Evolutionary conservation across 495 filamentous ascomycete genomes (phyloP).

Genomic region (Aspergillus nanangensis): DNA sequence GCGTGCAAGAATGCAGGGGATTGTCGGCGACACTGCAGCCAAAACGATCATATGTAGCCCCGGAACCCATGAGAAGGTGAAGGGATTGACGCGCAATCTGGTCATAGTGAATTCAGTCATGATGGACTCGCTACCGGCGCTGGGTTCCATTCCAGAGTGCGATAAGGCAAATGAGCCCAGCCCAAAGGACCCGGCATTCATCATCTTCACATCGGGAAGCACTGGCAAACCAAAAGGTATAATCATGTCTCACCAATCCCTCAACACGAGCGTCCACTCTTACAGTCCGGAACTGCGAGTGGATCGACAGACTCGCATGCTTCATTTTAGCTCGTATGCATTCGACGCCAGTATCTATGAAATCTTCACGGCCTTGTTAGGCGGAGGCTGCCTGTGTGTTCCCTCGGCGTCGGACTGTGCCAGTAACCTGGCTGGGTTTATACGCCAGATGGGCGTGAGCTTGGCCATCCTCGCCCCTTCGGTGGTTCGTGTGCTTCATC

Average conservation of each 20-base stretch:
- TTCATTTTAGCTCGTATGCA: constrained; percentile 57
- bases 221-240: constrained; percentile 42
- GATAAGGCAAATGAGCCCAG: neutral
- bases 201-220: constrained; percentile 36
- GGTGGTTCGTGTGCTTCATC: constrained; percentile 15
- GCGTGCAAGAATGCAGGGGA: constrained; percentile 18
- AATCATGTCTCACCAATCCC: constrained; percentile 31
- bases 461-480: constrained; percentile 22
- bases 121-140: neutral
- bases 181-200: constrained; percentile 5
- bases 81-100: neutral
- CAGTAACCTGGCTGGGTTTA: constrained; percentile 18
- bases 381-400: constrained; percentile 31
- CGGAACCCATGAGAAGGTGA: neutral
- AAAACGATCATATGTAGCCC: constrained; percentile 17
- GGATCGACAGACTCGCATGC: constrained; percentile 27
- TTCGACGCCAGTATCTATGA: constrained; percentile 54
- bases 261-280: constrained; percentile 12
- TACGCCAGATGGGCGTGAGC: constrained; percentile 15
- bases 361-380: constrained; percentile 46
- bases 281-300: constrained; percentile 2
- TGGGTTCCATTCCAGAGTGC: neutral
- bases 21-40: constrained; percentile 15
- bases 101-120: neutral
- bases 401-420: constrained; percentile 29